A percentile compares a stretch with the other conserved stretches of the same genome.
Evolutionary conservation across 73 alveolate genomes (phyloP).

Genomic region (Tetrahymena borealis): DNA sequence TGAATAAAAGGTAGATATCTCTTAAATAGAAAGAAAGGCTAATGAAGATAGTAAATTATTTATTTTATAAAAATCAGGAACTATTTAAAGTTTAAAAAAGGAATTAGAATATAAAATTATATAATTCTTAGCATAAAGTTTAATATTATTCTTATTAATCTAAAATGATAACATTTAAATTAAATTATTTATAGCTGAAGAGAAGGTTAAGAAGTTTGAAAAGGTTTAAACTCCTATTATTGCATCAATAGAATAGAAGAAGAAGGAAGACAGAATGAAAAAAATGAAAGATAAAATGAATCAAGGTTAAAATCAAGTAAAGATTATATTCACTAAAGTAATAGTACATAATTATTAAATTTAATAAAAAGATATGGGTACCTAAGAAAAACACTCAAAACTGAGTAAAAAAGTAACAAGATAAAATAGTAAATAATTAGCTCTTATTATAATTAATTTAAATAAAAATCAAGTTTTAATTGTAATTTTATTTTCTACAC

Average conservation of each 20-base stretch:
- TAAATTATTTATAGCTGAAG: not conserved
- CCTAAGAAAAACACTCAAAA: not conserved
- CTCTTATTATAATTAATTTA: too few relatives aligned
- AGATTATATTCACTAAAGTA: not conserved
- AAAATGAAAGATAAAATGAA: not conserved
- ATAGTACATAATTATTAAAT: not conserved
- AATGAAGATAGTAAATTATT: not conserved
- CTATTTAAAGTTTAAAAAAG: too few relatives aligned
- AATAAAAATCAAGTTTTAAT: too few relatives aligned
- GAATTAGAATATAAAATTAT: too few relatives aligned
- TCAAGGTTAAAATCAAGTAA: not conserved
- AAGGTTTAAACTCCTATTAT: not conserved
- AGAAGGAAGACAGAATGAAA: not conserved
- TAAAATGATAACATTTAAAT: too few relatives aligned
- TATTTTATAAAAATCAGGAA: too few relatives aligned
- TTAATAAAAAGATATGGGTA: not conserved
- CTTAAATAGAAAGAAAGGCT: not conserved
- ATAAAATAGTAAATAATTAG: too few relatives aligned
- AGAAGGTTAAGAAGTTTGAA: not conserved
- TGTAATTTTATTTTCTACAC: too few relatives aligned
- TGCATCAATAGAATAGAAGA: not conserved
- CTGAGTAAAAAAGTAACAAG: too few relatives aligned
- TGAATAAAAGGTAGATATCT: not conserved
- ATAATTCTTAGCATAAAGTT: too few relatives aligned
- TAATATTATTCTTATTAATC: too few relatives aligned